Evolutionary conservation across 495 filamentous ascomycete species (phyloP), one percentile per base, ranked within the genome.

Genomic region (Penicillium coprophilum): DNA sequence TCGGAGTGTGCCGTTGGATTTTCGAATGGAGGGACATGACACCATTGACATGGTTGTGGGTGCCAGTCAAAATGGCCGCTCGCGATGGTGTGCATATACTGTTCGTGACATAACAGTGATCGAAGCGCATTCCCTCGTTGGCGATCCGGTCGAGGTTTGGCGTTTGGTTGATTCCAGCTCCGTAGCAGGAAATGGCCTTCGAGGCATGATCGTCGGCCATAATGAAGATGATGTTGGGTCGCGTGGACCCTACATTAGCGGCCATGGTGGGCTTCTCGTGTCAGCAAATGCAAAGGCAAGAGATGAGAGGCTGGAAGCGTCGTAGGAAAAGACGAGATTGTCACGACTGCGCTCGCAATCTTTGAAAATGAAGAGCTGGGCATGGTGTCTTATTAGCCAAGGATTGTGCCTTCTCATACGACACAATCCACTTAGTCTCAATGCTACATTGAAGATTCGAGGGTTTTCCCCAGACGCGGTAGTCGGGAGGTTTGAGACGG

Each of bases 171-270:
- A 78, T 73, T 19, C 70, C 70, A 3, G 75, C 72, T 17, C 70
- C 70, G 50, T 77, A 75, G 57, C 61, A 67, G 21, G 63, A 64
- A 46, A 77, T 78, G 1, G 75, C 59, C 56, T 78, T 77, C 7
- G 70, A 60, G 53, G 75, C 75, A 68, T 78, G 75, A 62, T 78
- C 75, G 63, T 78, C 75, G 10, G 75, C 75, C 71, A 78, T 73
- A 60, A 77, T 74, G 61, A 78, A 78, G 55, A 78, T 41, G 50
- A 78, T 73, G 46, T 78, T 78, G 11, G 75, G 75, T 17, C 62
- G 58, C 17, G 17, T 8, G 10, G 38, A 40, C 17, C n/a, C 38
- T 19, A 10, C 2, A 40, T 19, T n/a, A 20, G 38, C 9, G 17
- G n/a, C 38, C 38, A 40, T 40, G n/a, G 2, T 40, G 4, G 38